Evolutionary conservation across 495 filamentous ascomycete species (phyloP).

Genomic region (Hypoxylon perforatum): DNA sequence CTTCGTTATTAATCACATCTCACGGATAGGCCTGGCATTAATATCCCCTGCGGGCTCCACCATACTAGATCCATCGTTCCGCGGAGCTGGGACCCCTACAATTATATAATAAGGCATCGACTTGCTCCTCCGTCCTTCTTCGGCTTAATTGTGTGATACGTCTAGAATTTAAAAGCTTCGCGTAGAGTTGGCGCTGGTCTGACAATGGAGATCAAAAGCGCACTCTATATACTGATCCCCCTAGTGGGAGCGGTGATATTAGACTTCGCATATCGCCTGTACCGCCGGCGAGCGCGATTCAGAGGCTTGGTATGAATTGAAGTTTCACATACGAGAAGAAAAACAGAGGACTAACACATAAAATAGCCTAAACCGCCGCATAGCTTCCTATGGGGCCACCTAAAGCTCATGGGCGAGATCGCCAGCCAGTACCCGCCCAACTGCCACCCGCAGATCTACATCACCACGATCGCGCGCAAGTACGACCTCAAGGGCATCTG

Average conservation of each 20-base stretch:
- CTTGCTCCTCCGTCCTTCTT: background rate
- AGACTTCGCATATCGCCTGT: conserved; percentile 17
- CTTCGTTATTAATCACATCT: background rate
- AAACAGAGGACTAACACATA: background rate
- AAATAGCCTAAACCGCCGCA: conserved; percentile 17
- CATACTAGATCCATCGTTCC: background rate
- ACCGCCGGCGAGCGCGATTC: conserved; percentile 9
- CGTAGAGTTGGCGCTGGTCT: background rate
- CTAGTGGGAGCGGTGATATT: conserved; percentile 20
- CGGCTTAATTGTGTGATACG: background rate
- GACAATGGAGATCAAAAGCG: conserved; percentile 1
- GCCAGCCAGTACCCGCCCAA: conserved; percentile 12
- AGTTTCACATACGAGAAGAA: background rate
- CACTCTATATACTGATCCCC: background rate
- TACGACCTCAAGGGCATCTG: conserved; percentile 39
- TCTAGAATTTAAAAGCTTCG: background rate
- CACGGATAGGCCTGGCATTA: background rate
- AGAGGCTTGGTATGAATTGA: conserved; percentile 6
- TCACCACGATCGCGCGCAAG: conserved; percentile 15
- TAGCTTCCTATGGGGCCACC: conserved; percentile 19
- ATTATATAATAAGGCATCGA: background rate
- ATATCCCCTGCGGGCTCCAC: background rate
- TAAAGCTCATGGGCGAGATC: conserved; percentile 21
- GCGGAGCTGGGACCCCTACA: background rate
- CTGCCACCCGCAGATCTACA: conserved; percentile 7